Conservation (phyloP, 2,329 filamentous ascomycete species). For the Thermochaetoides dissita region DNA sequence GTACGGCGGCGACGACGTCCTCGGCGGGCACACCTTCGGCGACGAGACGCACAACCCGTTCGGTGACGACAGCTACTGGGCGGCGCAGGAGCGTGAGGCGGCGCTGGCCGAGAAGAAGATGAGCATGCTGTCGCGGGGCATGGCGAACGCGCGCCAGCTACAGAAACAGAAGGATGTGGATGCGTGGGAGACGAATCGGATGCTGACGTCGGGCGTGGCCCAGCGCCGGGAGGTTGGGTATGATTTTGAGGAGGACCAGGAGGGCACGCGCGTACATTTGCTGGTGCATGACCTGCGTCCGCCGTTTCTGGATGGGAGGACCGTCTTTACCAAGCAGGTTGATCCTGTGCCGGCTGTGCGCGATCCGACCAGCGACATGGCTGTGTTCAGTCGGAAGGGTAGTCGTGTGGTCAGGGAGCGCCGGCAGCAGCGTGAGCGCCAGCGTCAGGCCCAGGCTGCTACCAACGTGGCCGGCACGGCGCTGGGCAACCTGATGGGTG, state of each 20-base stretch:
- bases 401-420: constrained; percentile 86
- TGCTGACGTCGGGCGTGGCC: constrained; percentile 91
- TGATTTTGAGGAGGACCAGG: constrained; percentile 83
- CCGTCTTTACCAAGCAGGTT: constrained; percentile 91
- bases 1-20: constrained; percentile 84
- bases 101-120: constrained; percentile 69
- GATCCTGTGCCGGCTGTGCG: constrained; percentile 87
- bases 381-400: constrained; percentile 89
- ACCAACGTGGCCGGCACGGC: constrained; percentile 87
- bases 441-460: constrained; percentile 87
- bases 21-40: constrained; percentile 68
- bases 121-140: constrained; percentile 43
- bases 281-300: constrained; percentile 87
- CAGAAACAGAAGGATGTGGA: constrained; percentile 91
- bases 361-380: constrained; percentile 96
- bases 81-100: constrained; percentile 56
- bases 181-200: constrained; percentile 96
- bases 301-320: constrained; percentile 87
- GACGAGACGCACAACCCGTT: constrained; percentile 92
- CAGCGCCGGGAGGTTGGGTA: constrained; percentile 69
- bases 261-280: constrained; percentile 76
- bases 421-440: constrained; percentile 80
- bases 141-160: constrained; percentile 54
- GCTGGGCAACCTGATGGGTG: constrained; percentile 86
- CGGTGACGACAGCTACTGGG: constrained; percentile 61